Base-by-base conservation (phyloP, 2,329 filamentous ascomycete genomes). In the Diaporthe sp. region DNA sequence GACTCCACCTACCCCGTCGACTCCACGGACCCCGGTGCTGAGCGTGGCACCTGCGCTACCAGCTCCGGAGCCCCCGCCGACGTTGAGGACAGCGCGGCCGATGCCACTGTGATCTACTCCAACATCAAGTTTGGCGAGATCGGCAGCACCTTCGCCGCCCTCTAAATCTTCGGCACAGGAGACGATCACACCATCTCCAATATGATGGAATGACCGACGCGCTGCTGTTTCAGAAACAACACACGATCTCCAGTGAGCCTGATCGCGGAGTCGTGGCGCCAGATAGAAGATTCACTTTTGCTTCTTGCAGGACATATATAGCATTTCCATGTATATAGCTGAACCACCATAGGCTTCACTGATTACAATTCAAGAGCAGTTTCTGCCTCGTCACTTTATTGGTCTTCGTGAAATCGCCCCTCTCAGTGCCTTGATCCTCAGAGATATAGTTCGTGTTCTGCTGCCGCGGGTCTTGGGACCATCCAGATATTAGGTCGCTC, bases 81-180 rank as follows among this genome's bases (percentile, higher is more conserved):
- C 4, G 82, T 92, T 60, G 88, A 91, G 83, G 57, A 81, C 22
- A 78, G 83, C 71, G 80, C 82, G 19, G 85, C 89, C 57, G 85
- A 86, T 82, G 83, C 90, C 71, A 85, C 85, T 79, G 90, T 92
- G 71, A 81, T 85, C 77, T 92, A 86, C 85, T 91, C 89, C 78
- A 91, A 91, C 86, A 91, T 91, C 85, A 88, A 87, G 84, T 86
- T 90, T 79, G 90, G 88, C 42, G 85, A 89, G 75, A 88, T 92
- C 80, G 86, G 86, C 80, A 89, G 87, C 61, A 92, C 90, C 79
- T 90, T 86, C 78, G 76, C 68, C 37, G 58, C 75, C 55, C 53
- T 46, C 55, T 72, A 72, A 39, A 39, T 51, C 10, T 4, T 13
- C 4, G 8, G 55, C 15, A 7, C 8, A 37, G 19, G 12, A 34